Evolutionary conservation across 495 filamentous ascomycete genomes (phyloP).

Genomic region (Neurospora sp.): DNA sequence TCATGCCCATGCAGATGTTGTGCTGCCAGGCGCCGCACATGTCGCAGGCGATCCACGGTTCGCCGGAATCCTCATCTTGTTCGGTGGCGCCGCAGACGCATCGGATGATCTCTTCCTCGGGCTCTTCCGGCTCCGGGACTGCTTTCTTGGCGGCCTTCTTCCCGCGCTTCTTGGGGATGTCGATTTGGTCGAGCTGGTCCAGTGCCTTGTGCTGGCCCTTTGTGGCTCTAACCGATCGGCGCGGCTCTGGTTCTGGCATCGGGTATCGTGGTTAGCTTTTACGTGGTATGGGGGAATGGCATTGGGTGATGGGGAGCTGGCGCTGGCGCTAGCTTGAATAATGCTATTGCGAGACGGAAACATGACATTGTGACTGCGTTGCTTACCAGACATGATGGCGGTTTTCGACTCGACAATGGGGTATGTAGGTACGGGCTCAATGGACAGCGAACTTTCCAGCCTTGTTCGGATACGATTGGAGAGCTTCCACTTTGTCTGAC

Average conservation of each 20-base stretch:
- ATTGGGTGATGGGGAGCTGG: neutral
- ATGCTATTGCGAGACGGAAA: conserved; percentile 2
- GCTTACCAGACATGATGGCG: conserved; percentile 28
- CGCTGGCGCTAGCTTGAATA: neutral
- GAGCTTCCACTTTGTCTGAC: conserved; percentile 1
- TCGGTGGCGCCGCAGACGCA: conserved; percentile 87
- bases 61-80: conserved; percentile 69
- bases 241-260: conserved; percentile 57
- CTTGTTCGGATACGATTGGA: conserved; percentile 2
- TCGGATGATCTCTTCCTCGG: conserved; percentile 61
- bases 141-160: conserved; percentile 45
- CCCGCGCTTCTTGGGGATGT: conserved; percentile 50
- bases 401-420: neutral
- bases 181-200: conserved; percentile 59
- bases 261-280: conserved; percentile 12
- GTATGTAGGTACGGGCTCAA: neutral
- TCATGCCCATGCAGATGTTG: conserved; percentile 86
- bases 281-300: neutral
- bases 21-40: conserved; percentile 90
- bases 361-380: conserved; percentile 5
- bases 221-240: conserved; percentile 87
- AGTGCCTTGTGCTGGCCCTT: conserved; percentile 91
- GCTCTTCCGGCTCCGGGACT: conserved; percentile 48
- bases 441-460: conserved; percentile 2
- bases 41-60: conserved; percentile 89